Conservation (phyloP, 768 basidiomycete species). For the Tylopilus balloui region DNA sequence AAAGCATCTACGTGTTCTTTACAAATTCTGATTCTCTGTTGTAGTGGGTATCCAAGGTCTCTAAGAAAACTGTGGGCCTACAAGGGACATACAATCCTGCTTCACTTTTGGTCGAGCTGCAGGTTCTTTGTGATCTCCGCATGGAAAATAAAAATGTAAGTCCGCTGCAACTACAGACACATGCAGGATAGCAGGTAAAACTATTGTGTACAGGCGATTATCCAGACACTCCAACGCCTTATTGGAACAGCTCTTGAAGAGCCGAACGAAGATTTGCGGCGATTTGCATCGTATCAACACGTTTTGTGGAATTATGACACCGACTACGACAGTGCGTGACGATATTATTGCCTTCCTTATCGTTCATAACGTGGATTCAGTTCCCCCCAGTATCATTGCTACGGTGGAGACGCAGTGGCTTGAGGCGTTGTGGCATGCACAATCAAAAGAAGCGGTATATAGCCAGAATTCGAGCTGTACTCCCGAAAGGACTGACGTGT, state of each 20-base stretch:
- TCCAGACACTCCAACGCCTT: conserved; percentile 33
- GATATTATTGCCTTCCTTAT: background rate
- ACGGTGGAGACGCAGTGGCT: conserved; percentile 47
- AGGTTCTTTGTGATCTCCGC: conserved; percentile 15
- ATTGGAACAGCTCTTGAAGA: conserved; percentile 37
- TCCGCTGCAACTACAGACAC: background rate
- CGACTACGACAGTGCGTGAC: conserved; percentile 37
- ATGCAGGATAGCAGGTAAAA: background rate
- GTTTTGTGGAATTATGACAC: conserved; percentile 47
- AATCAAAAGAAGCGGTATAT: conserved; percentile 10
- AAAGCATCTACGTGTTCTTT: background rate
- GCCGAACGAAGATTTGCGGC: conserved; percentile 36
- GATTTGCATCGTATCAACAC: conserved; percentile 52
- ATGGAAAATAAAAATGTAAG: conserved; percentile 17
- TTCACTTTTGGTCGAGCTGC: conserved; percentile 27
- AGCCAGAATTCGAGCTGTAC: background rate
- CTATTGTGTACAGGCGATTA: conserved; percentile 10
- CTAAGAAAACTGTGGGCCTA: background rate
- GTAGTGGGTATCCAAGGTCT: conserved; percentile 16
- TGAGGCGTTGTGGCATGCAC: conserved; percentile 42
- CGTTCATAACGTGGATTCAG: conserved; percentile 22
- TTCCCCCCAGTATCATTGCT: conserved; percentile 28
- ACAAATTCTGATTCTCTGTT: conserved; percentile 1
- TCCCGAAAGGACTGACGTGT: background rate
- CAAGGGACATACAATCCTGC: conserved; percentile 12